phyloP scores from a whole-genome alignment of 2,329 filamentous ascomycete species.

The Nigrograna mackinnonii region DNA sequence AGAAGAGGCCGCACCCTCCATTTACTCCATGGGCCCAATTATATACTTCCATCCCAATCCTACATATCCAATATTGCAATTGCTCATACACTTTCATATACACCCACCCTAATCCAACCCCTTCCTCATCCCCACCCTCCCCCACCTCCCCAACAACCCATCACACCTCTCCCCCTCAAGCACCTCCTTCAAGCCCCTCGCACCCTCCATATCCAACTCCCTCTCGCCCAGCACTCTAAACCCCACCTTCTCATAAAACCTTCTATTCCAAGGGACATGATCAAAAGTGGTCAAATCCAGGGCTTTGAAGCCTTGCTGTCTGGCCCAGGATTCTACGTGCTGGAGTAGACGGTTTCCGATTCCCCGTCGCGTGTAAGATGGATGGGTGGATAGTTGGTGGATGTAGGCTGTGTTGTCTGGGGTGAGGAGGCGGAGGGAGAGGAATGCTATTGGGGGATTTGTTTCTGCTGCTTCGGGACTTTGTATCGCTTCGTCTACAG shows the following conservation, averaged over 20 bases:
- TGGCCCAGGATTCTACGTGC: neutral
- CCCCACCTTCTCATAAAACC: slow-evolving; percentile 1
- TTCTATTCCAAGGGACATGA: slow-evolving; percentile 3
- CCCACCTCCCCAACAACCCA: neutral
- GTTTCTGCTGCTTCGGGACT: too few relatives aligned
- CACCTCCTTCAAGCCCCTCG: neutral
- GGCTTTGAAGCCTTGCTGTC: neutral
- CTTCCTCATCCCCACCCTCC: slow-evolving; percentile 1
- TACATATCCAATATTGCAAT: neutral
- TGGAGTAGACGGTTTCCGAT: neutral
- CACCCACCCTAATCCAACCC: neutral
- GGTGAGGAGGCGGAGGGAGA: neutral
- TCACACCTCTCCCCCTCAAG: neutral
- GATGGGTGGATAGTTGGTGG: neutral
- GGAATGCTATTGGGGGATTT: neutral
- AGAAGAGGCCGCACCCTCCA: too few relatives aligned
- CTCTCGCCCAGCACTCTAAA: slow-evolving; percentile 1
- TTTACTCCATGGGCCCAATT: neutral
- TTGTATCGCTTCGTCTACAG: too few relatives aligned
- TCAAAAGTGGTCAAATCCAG: slow-evolving; percentile 5
- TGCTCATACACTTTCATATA: too few relatives aligned
- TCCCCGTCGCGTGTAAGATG: neutral
- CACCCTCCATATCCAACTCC: slow-evolving; percentile 1
- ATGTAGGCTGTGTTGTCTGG: neutral
- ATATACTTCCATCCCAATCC: neutral